Base-by-base conservation (phyloP, 2,329 filamentous ascomycete species). In the Parascedosporium putredinis region DNA sequence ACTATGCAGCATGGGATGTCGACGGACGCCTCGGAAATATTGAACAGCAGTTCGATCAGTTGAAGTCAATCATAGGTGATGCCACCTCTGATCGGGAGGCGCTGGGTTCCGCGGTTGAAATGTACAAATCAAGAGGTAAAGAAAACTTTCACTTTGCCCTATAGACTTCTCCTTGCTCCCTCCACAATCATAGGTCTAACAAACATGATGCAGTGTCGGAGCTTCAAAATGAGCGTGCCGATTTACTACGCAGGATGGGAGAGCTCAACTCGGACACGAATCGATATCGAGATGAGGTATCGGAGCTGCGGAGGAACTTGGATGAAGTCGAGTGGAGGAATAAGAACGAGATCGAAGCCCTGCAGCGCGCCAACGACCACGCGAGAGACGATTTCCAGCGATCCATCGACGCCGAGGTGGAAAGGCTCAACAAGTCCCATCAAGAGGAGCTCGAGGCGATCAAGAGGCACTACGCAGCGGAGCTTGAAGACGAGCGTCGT, bases 21-120 rank as follows among this genome's bases (percentile, higher is more conserved):
- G 83, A 89, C 58, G 79, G 79, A 53, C 81, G 84, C 27, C 76
- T 96, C 56, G 81, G 83, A 54, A 77, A 81, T 52, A 83, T 96
- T 67, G 87, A 95, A 58, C 72, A 74, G 16, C 75, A 91, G 59
- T 88, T 88, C 61, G 75, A 77, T 45, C 72, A 76, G 52, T 73
- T 97, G 54, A 84, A 84, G 59, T 75, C 83, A 51, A 83, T 85
- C 55, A 80, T 96, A 61, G 80, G 81, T 52, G 75, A 76, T 27
- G 82, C 85, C 20, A 75, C 84, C 9, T 76, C 75, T 36, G 82
- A 88, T 50, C 82, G 79, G 57, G 83, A 78, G 51, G 76, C 74
- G 4, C 72, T 88, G 53, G 88, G 91, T 57, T 84, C 93, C 54
- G 78, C 83, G 1, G 74, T 94, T 43, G 79, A 84, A 14, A 58